Conservation (phyloP, 495 filamentous ascomycete species). For the Extremus antarcticus region DNA sequence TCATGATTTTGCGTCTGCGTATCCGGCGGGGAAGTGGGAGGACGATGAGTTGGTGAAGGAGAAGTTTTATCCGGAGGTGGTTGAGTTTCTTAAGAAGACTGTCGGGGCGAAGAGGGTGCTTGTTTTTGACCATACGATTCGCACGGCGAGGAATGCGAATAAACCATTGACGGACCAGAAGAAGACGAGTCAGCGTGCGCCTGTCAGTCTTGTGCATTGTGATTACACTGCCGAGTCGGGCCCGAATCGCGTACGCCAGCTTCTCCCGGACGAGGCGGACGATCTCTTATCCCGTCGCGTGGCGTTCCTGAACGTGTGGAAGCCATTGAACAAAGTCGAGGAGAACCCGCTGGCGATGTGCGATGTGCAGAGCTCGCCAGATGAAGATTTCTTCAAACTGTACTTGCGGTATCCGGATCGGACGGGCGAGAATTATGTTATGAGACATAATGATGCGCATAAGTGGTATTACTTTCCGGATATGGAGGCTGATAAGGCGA, state of each 20-base stretch:
- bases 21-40: conserved; percentile 19
- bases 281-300: conserved; percentile 23
- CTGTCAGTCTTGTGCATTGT: conserved; percentile 30
- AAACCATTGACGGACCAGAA: conserved; percentile 27
- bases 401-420: conserved; percentile 27
- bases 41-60: conserved; percentile 19
- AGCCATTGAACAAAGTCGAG: conserved; percentile 24
- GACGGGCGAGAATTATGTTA: conserved; percentile 31
- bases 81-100: conserved; percentile 24
- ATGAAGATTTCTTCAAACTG: conserved; percentile 29
- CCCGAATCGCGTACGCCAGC: conserved; percentile 26
- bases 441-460: conserved; percentile 19
- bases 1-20: conserved; percentile 20
- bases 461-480: too few relatives aligned
- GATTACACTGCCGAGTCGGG: conserved; percentile 30
- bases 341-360: conserved; percentile 30
- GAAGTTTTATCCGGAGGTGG: conserved; percentile 28
- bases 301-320: conserved; percentile 31
- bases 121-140: conserved; percentile 32
- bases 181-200: conserved; percentile 27
- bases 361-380: conserved; percentile 20
- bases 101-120: conserved; percentile 25
- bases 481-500: too few relatives aligned
- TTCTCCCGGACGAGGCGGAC: conserved; percentile 24
- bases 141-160: conserved; percentile 20